A percentile compares a stretch with the other conserved stretches of the same genome.
Conservation (phyloP, 148 eudicot species). For the Cornus controversa region DNA sequence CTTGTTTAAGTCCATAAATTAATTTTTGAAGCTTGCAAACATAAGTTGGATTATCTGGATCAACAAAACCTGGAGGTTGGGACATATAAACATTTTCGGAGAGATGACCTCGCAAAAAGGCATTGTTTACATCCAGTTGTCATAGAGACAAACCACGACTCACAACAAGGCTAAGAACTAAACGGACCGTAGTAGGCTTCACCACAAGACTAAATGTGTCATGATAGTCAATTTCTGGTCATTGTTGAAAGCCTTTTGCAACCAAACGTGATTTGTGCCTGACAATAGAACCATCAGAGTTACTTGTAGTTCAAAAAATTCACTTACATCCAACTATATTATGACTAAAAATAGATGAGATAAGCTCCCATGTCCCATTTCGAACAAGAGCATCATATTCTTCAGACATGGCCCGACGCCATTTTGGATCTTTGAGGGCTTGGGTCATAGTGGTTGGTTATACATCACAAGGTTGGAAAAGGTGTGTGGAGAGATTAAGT, state of each 20-base stretch:
- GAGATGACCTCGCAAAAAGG: constrained; percentile 10
- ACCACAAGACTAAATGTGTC: constrained; percentile 10
- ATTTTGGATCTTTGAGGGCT: no score
- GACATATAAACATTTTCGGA: background rate
- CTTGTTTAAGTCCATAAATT: constrained; percentile 8
- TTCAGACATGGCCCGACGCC: constrained; percentile 4
- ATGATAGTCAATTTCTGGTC: background rate
- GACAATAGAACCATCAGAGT: constrained; percentile 12
- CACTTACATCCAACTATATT: constrained; percentile 8
- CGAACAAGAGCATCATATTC: constrained; percentile 6
- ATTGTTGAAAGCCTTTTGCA: constrained; percentile 4
- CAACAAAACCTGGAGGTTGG: constrained; percentile 14
- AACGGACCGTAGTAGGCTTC: background rate
- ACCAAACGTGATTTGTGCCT: constrained; percentile 12
- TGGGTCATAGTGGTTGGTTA: background rate
- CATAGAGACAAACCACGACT: background rate
- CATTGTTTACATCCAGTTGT: no score
- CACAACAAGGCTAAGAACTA: constrained; percentile 2
- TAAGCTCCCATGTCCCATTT: constrained; percentile 4
- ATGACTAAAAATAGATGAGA: background rate
- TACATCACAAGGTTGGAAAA: background rate
- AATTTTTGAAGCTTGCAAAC: background rate
- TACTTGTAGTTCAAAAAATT: no score
- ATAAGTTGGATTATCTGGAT: no score
- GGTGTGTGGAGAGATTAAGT: no score